Base-by-base conservation (phyloP, 768 basidiomycete genomes). In the Suillus alpinus region DNA sequence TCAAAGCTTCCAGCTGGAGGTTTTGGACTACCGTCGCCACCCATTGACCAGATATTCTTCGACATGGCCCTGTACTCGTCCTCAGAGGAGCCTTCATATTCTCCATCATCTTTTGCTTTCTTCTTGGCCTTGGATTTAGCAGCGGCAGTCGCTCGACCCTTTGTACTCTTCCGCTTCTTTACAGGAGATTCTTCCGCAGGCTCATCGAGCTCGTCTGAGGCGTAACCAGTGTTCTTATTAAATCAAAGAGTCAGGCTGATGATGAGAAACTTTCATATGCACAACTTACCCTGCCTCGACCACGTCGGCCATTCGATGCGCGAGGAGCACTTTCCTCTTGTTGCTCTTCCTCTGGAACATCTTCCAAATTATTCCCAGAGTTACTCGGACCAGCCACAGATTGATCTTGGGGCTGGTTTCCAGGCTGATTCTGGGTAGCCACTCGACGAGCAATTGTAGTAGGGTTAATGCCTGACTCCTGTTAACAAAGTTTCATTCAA, bases 1-100 rank as follows among this genome's bases (percentile, higher is more conserved):
- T 87, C 87, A 59, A 95, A 90, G 64, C 85, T 86, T 1, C 96
- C 96, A 4, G 88, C 79, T 3, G 88, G 78, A 1, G 89, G 91
- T 61, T 88, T 88, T 0, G 72, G 64, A 18, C 64, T 52, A 63
- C 75, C 39, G 65, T 64, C 60, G 47, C 71, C 69, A 65, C 75
- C 65, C 65, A 64, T 65, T 41, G 67, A 55, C 73, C 77, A 75
- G 69, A 79, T 65, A 52, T 77, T 78, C 68, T 81, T 87, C 10
- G 86, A 86, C 12, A 86, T 71, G 8, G 86, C 86, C 4, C 77
- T 86, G 65, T 90, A 90, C n/a, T 84, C 80, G 60, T 89, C 87
- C 13, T 88, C 85, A 3, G 83, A 81, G 3, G 83, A 81, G 12
- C 81, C 77, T 20, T 81, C 75, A 23, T 85, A 81, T 6, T 82